These are phyloP conservation scores for Aureobasidium melanogenum DNA, from an alignment of 2,329 filamentous ascomycete genomes.

Conservation along the genomic window DNA sequence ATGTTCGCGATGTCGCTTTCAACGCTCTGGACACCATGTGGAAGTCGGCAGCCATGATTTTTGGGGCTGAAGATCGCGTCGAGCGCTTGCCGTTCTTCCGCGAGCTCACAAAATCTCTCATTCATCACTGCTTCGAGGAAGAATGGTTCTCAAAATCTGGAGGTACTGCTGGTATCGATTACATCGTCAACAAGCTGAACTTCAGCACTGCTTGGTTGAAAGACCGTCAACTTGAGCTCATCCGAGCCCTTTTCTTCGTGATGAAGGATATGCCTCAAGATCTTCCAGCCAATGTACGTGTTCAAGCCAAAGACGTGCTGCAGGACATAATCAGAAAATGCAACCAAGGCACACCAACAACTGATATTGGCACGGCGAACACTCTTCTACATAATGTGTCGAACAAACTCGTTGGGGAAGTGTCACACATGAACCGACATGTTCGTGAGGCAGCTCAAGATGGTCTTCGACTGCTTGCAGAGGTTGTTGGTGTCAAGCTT, in stretches of 20 bases:
- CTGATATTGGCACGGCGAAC: conserved; percentile 61
- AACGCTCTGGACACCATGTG: conserved; percentile 69
- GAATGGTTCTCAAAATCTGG: conserved; percentile 99
- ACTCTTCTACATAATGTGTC: conserved; percentile 68
- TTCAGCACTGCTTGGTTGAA: conserved; percentile 77
- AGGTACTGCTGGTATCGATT: conserved; percentile 80
- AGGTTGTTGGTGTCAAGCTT: conserved; percentile 66
- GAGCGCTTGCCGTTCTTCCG: conserved; percentile 76
- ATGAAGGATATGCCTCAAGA: conserved; percentile 98
- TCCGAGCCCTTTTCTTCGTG: conserved; percentile 87
- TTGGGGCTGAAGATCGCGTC: conserved; percentile 64
- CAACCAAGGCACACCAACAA: conserved; percentile 69
- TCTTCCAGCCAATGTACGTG: conserved; percentile 78
- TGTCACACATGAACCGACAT: conserved; percentile 92
- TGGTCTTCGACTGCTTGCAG: conserved; percentile 71
- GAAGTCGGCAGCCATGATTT: conserved; percentile 65
- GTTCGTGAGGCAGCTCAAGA: conserved; percentile 80
- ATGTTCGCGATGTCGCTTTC: conserved; percentile 76
- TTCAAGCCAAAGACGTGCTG: conserved; percentile 73
- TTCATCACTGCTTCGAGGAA: conserved; percentile 91
- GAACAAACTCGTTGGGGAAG: conserved; percentile 74
- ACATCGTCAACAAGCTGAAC: conserved; percentile 75
- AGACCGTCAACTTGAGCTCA: conserved; percentile 76
- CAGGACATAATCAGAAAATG: conserved; percentile 70
- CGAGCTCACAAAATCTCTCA: conserved; percentile 74